Percentiles rank a stretch among this genome's conserved stretches.
Evolutionary conservation across 306 rosid species (phyloP).

Genomic region (Ceratonia siliqua): DNA sequence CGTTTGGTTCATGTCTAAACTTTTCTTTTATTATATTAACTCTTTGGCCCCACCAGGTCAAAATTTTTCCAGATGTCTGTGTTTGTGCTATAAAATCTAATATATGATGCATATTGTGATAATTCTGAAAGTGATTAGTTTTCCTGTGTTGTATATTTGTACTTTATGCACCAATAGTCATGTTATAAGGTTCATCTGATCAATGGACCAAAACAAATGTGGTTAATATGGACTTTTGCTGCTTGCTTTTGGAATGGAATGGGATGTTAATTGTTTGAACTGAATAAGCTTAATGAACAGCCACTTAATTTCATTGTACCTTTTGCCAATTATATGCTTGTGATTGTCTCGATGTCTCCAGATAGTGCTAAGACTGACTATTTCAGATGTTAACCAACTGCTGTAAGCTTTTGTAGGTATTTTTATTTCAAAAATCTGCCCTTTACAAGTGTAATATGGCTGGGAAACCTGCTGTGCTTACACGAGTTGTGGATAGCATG

Average conservation of each 20-base stretch:
- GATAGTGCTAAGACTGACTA: conserved; percentile 8
- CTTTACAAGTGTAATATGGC: conserved; percentile 98
- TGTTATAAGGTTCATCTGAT: background rate
- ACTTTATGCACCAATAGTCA: background rate
- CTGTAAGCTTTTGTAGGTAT: conserved; percentile 60
- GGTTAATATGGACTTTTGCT: background rate
- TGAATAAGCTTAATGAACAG: conserved; percentile 19
- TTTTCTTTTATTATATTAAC: too few relatives aligned
- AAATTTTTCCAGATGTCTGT: background rate
- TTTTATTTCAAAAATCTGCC: conserved; percentile 95
- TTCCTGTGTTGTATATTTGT: too few relatives aligned
- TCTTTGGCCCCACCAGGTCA: too few relatives aligned
- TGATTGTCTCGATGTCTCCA: background rate
- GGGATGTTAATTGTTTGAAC: background rate
- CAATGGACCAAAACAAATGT: background rate
- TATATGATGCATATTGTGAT: background rate
- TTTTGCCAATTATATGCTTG: background rate
- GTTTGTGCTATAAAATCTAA: background rate
- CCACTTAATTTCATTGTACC: background rate
- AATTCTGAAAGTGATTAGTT: background rate
- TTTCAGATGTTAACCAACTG: conserved; percentile 25
- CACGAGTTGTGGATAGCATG: conserved; percentile 99
- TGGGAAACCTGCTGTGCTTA: conserved; percentile 98
- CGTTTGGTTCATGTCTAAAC: too few relatives aligned
- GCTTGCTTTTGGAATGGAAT: conserved; percentile 12